Evolutionary conservation across 306 rosid species (phyloP), one percentile per base, ranked within the genome.

Genomic region (Castanopsis chinensis): DNA sequence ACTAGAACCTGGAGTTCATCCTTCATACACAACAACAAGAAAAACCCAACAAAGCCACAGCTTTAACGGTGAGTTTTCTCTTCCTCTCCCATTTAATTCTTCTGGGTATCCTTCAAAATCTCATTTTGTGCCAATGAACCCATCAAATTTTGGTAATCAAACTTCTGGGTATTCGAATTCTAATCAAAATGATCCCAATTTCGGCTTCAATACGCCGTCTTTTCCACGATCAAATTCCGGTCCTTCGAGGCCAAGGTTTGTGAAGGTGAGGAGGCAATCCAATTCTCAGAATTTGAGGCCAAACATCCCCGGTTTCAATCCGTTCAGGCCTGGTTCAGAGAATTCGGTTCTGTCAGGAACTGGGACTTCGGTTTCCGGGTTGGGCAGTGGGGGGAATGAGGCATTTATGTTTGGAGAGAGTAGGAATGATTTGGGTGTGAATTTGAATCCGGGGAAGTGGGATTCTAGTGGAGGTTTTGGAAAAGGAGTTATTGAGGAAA

Each of bases 231-330:
- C 86, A 68, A 84, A 76, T 68, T 81, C 90, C 14, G 91, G 90
- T 61, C 81, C 82, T 18, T 61, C 92, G 23, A 89, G 81, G 84
- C 98, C 98, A 18, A 81, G 97, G 81, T 43, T 91, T 54, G 53
- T 73, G 19, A 96, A 96, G 87, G 80, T 87, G 58, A 88, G 94
- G 5, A 90, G 76, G 79, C 92, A 87, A 33, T 59, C 74, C 76
- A 87, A 65, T 79, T 84, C 90, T 20, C 93, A 78, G 83, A 78
- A 75, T 71, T 69, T 76, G 73, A 75, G 81, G 75, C 78, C 91
- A 25, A 55, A 76, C 28, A 73, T 37, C 70, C 49, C 82, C 2
- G 83, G 87, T 3, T 90, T 86, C 79, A 93, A 90, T 85, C 92
- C 93, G 3, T 86, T 89, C 55, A 59, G 57, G 58, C 28, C 83